phyloP scores from a whole-genome alignment of 129 eudicot species.

The sunflower (Helianthus annuus) region DNA sequence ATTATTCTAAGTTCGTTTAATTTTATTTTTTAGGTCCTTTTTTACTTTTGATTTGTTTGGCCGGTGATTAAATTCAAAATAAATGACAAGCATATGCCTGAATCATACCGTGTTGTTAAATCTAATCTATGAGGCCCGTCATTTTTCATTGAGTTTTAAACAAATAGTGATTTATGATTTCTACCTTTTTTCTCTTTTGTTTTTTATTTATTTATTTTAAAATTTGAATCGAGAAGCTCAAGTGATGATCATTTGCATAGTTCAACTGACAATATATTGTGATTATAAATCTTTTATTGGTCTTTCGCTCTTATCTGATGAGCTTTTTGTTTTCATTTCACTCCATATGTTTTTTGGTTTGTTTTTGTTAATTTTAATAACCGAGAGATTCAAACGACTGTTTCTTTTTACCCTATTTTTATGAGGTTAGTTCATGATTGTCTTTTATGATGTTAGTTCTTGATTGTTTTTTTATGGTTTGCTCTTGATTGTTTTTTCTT shows the following conservation, averaged over 20 bases:
- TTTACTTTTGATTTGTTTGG: no score
- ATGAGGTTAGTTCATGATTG: no score
- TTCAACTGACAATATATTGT: slow-evolving; percentile 27
- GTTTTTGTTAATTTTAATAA: background rate
- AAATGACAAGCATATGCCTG: slow-evolving; percentile 74
- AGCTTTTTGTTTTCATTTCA: slow-evolving; percentile 14
- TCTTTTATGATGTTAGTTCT: no score
- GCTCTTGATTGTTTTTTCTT: no score
- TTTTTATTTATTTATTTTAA: background rate
- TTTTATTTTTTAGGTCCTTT: no score
- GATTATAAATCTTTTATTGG: slow-evolving; percentile 9
- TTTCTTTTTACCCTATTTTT: no score
- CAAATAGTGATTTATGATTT: background rate
- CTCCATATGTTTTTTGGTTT: no score
- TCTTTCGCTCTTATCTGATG: slow-evolving; percentile 47
- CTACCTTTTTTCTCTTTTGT: background rate
- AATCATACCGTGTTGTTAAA: slow-evolving; percentile 42
- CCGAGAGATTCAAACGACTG: slow-evolving; percentile 44
- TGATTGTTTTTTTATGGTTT: no score
- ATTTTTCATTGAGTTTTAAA: background rate
- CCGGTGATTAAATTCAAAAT: slow-evolving; percentile 37
- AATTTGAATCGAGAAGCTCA: background rate
- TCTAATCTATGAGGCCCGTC: slow-evolving; percentile 58
- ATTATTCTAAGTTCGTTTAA: no score
- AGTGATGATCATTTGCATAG: slow-evolving; percentile 31